phyloP scores from a whole-genome alignment of 140 eudicot genomes.

The Flaveria floridana region DNA sequence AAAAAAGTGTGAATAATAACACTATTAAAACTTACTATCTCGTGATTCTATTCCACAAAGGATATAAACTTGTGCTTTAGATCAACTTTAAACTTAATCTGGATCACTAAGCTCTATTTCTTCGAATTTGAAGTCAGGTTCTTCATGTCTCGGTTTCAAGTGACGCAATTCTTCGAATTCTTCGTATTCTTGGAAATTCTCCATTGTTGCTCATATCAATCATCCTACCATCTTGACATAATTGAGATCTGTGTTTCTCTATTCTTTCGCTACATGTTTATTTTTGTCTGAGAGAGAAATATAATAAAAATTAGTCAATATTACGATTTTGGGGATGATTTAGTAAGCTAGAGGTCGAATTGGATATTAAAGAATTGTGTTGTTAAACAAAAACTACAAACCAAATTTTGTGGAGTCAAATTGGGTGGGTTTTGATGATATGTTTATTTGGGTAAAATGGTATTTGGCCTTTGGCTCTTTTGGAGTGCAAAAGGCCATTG shows the following conservation, averaged over 20 bases:
- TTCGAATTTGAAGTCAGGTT: constrained; percentile 34
- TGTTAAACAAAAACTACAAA: not conserved
- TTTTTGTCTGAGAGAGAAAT: too few relatives aligned
- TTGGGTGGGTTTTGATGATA: constrained; percentile 21
- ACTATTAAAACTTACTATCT: too few relatives aligned
- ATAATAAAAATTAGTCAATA: too few relatives aligned
- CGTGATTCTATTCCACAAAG: too few relatives aligned
- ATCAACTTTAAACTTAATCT: too few relatives aligned
- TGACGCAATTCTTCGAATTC: constrained; percentile 51
- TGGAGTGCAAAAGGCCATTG: constrained; percentile 31
- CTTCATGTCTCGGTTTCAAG: constrained; percentile 29
- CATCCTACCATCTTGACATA: constrained; percentile 49
- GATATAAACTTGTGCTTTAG: too few relatives aligned
- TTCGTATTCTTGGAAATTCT: constrained; percentile 50
- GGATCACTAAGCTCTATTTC: not conserved
- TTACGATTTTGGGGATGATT: not conserved
- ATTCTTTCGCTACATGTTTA: not conserved
- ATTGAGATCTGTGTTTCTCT: constrained; percentile 28
- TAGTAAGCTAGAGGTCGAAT: not conserved
- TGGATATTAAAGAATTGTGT: constrained; percentile 14
- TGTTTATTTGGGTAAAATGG: constrained; percentile 27
- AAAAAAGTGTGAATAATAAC: too few relatives aligned
- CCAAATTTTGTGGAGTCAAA: not conserved
- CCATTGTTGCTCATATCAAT: constrained; percentile 27
- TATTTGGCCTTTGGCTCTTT: constrained; percentile 31